Evolutionary conservation across 371 early-diverging fungal genomes (phyloP).

Genomic region (Mortierella sp.): DNA sequence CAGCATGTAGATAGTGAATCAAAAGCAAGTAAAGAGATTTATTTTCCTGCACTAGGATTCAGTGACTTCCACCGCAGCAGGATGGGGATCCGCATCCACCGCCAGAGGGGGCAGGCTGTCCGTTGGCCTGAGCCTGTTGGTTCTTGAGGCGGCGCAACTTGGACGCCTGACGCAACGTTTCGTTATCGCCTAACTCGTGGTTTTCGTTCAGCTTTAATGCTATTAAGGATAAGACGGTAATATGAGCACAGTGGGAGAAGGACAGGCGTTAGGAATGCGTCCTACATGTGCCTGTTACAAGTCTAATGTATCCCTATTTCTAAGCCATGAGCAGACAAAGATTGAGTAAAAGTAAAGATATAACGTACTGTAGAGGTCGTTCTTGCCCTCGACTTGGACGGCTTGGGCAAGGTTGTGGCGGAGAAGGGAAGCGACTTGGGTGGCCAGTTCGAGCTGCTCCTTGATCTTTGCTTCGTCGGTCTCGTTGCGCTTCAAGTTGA

Average conservation of each 20-base stretch:
- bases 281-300: no score
- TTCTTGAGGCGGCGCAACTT: constrained; percentile 50
- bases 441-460: constrained; percentile 59
- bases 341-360: neutral
- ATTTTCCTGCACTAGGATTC: no score
- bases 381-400: constrained; percentile 40
- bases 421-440: constrained; percentile 56
- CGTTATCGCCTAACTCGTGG: constrained; percentile 52
- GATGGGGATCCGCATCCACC: constrained; percentile 50
- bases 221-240: neutral
- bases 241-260: neutral
- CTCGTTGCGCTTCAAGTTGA: constrained; percentile 51
- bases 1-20: no score
- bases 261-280: no score
- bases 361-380: constrained; percentile 49
- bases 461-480: constrained; percentile 54
- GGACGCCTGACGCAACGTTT: constrained; percentile 49
- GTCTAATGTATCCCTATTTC: no score
- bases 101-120: constrained; percentile 19
- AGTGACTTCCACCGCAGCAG: constrained; percentile 35
- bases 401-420: constrained; percentile 61
- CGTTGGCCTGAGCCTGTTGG: constrained; percentile 28
- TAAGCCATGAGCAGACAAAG: no score
- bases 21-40: no score
- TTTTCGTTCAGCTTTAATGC: constrained; percentile 40